These are phyloP conservation scores for Cercospora nicotianae DNA, from an alignment of 2,329 filamentous ascomycete species.

Conservation along the genomic window DNA sequence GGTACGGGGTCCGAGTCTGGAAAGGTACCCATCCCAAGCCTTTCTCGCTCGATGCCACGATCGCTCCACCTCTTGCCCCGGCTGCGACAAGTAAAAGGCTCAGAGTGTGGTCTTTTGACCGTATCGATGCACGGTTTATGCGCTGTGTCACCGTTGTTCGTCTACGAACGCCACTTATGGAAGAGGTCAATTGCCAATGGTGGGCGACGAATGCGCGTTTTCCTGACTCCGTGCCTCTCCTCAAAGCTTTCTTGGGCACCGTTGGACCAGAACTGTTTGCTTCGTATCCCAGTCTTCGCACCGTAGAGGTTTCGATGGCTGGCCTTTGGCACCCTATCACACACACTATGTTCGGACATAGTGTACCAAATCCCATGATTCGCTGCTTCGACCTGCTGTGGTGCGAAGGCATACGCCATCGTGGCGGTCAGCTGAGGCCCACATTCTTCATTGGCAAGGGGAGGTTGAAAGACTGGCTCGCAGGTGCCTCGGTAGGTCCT, in stretches of 20 bases:
- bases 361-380: neutral
- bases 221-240: neutral
- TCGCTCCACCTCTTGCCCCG: neutral
- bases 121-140: neutral
- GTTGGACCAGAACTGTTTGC: neutral
- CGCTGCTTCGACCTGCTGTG: slow-evolving; percentile 4
- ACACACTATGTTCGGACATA: neutral
- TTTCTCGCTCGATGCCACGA: slow-evolving; percentile 7
- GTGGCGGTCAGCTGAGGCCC: neutral
- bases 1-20: neutral
- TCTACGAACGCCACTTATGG: neutral
- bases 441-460: neutral
- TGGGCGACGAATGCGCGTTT: neutral
- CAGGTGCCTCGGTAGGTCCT: neutral
- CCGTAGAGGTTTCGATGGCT: neutral
- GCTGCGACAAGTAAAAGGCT: neutral
- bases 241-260: neutral
- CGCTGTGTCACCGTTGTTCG: neutral
- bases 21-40: neutral
- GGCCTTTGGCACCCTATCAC: neutral
- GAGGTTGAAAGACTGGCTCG: slow-evolving; percentile 5
- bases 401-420: neutral
- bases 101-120: neutral
- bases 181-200: too few species aligned
- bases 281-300: neutral